These are phyloP conservation scores for Micromonas commoda DNA, from an alignment of 139 green algal genomes.

Conservation along the genomic window DNA sequence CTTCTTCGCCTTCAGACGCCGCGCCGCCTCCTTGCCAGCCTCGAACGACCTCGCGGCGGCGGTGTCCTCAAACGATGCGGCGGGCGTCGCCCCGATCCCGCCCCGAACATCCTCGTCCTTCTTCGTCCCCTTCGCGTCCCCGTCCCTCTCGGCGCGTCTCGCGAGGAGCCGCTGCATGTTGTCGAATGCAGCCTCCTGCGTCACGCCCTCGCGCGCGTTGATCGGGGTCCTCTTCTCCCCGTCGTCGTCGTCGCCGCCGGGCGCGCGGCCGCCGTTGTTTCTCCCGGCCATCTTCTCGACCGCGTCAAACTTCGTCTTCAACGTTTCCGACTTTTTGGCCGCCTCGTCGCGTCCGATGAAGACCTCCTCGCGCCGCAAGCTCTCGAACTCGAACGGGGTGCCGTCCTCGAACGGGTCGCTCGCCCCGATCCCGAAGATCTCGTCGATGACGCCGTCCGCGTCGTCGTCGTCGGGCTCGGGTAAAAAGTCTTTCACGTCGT, in stretches of 20 bases:
- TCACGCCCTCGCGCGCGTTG: not conserved
- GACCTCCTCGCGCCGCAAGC: not conserved
- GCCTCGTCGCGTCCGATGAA: not conserved
- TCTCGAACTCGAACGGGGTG: slow-evolving; percentile 1
- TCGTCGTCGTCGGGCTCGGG: too few relatives aligned
- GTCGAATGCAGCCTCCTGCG: not conserved
- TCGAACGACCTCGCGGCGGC: too few relatives aligned
- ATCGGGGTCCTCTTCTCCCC: not conserved
- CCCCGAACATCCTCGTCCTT: too few relatives aligned
- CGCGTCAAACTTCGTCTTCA: not conserved
- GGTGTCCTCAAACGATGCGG: too few relatives aligned
- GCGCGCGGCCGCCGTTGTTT: not conserved
- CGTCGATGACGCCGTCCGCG: too few relatives aligned
- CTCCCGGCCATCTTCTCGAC: not conserved
- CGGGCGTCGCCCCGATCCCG: too few relatives aligned
- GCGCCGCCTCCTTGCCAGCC: too few relatives aligned
- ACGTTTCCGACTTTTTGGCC: not conserved
- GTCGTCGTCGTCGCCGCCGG: not conserved
- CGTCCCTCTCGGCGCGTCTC: not conserved
- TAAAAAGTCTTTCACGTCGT: too few relatives aligned
- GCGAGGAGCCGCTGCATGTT: not conserved
- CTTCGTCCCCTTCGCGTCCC: not conserved
- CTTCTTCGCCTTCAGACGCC: too few relatives aligned
- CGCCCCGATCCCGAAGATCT: too few relatives aligned
- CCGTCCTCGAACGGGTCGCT: too few relatives aligned